phyloP scores from a whole-genome alignment of 2,329 filamentous ascomycete species.

The Hypoxylon sp. region DNA sequence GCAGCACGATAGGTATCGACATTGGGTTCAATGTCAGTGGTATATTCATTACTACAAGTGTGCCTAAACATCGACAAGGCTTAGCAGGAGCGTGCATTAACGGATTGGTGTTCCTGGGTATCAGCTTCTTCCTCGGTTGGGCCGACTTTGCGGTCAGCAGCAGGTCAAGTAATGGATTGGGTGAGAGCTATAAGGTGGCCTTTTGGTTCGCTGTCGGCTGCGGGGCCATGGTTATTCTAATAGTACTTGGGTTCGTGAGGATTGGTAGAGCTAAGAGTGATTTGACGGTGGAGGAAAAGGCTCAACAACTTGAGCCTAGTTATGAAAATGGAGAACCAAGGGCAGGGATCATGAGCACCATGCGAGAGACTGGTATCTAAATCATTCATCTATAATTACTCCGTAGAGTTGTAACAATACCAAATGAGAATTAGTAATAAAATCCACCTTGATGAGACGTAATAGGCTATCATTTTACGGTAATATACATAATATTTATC shows the following conservation, averaged over 20 bases:
- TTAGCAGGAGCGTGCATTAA: constrained; percentile 79
- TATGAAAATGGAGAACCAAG: background rate
- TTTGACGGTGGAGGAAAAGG: constrained; percentile 67
- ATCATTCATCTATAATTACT: too few species aligned
- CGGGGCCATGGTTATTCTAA: constrained; percentile 27
- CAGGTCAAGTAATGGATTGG: constrained; percentile 59
- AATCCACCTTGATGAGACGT: background rate
- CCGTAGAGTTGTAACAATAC: too few species aligned
- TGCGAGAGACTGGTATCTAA: background rate
- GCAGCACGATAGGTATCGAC: constrained; percentile 78
- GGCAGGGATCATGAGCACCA: background rate
- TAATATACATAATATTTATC: background rate
- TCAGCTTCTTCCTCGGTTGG: constrained; percentile 75
- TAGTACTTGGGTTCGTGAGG: constrained; percentile 65
- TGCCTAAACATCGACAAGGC: constrained; percentile 76
- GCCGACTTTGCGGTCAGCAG: constrained; percentile 70
- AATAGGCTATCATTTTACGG: background rate
- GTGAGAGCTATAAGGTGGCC: constrained; percentile 71
- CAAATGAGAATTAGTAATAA: background rate
- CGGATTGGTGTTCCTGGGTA: constrained; percentile 76
- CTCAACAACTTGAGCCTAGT: constrained; percentile 20
- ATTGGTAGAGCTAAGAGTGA: constrained; percentile 69
- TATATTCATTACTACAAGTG: constrained; percentile 79
- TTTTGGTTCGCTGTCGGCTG: constrained; percentile 75
- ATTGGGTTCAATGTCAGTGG: constrained; percentile 80